phyloP scores from a whole-genome alignment of 768 basidiomycete genomes.

The Coprinopsis sp. region DNA sequence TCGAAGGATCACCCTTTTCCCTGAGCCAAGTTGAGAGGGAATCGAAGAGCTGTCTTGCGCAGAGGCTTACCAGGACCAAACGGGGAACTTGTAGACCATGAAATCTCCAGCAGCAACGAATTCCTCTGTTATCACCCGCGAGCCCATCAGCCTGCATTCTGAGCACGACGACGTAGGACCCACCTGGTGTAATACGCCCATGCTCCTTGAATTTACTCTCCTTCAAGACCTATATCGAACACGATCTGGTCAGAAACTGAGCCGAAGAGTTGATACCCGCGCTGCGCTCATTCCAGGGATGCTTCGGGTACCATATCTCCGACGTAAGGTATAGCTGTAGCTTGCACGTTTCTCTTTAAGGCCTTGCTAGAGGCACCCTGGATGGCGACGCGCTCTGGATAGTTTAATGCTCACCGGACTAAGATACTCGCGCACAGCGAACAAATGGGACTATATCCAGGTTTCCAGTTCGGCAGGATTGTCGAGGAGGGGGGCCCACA shows the following conservation, averaged over 20 bases:
- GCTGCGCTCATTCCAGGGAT: too few relatives aligned
- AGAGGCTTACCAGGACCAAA: conserved; percentile 83
- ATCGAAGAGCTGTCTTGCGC: neutral
- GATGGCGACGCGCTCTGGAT: conserved; percentile 1
- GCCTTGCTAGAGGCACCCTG: too few relatives aligned
- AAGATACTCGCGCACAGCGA: conserved; percentile 92
- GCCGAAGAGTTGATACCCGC: too few relatives aligned
- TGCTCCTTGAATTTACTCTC: conserved; percentile 99
- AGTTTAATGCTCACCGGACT: conserved; percentile 60
- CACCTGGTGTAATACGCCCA: conserved; percentile 92
- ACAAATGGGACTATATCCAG: conserved; percentile 72
- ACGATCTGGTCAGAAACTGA: conserved; percentile 29
- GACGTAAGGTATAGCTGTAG: too few relatives aligned
- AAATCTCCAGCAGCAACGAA: conserved; percentile 98
- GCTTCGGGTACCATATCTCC: too few relatives aligned
- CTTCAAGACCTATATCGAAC: conserved; percentile 71
- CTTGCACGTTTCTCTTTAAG: too few relatives aligned
- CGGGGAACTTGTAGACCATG: conserved; percentile 95
- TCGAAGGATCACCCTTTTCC: conserved; percentile 88
- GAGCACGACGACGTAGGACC: conserved; percentile 18
- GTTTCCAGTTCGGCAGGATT: too few relatives aligned
- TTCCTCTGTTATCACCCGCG: conserved; percentile 58
- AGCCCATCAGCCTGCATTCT: conserved; percentile 13
- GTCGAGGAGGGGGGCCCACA: too few relatives aligned
- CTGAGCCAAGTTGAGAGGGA: conserved; percentile 40